Evolutionary conservation across 2,329 filamentous ascomycete species (phyloP).

Genomic region (Fusarium sp.): DNA sequence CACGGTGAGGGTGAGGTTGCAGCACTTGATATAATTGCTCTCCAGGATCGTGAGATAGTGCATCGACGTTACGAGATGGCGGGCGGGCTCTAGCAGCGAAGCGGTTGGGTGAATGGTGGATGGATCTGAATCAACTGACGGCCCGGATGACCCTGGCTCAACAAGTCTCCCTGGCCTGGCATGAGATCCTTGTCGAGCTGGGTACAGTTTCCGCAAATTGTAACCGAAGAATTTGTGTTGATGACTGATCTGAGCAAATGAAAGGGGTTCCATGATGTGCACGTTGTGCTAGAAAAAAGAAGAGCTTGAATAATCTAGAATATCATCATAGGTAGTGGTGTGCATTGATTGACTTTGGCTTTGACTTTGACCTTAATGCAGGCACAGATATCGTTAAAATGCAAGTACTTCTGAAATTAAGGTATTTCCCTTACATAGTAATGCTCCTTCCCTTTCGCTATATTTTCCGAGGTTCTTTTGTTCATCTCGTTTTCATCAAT

Average conservation of each 20-base stretch:
- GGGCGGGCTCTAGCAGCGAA: constrained; percentile 14
- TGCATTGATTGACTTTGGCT: background rate
- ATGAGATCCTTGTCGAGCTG: constrained; percentile 27
- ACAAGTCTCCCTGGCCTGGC: constrained; percentile 12
- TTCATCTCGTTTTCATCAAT: background rate
- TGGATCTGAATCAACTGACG: constrained; percentile 44
- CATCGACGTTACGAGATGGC: constrained; percentile 31
- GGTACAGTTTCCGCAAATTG: constrained; percentile 36
- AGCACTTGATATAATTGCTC: constrained; percentile 27
- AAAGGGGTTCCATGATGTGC: constrained; percentile 31
- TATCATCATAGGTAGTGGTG: background rate
- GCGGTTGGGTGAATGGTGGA: constrained; percentile 27
- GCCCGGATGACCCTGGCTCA: constrained; percentile 32
- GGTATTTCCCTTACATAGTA: background rate
- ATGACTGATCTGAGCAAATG: constrained; percentile 28
- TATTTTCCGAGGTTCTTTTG: constrained; percentile 1
- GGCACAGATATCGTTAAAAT: constrained; percentile 3
- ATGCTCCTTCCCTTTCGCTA: constrained; percentile 15
- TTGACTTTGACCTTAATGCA: constrained; percentile 13
- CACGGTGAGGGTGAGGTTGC: constrained; percentile 27
- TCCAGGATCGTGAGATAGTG: constrained; percentile 36
- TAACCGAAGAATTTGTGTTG: constrained; percentile 23
- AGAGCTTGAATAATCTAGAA: background rate
- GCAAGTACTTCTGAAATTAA: background rate
- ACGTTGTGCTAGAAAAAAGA: background rate